Evolutionary conservation across 768 basidiomycete genomes (phyloP).

Genomic region (Leccinum subgranulosum): DNA sequence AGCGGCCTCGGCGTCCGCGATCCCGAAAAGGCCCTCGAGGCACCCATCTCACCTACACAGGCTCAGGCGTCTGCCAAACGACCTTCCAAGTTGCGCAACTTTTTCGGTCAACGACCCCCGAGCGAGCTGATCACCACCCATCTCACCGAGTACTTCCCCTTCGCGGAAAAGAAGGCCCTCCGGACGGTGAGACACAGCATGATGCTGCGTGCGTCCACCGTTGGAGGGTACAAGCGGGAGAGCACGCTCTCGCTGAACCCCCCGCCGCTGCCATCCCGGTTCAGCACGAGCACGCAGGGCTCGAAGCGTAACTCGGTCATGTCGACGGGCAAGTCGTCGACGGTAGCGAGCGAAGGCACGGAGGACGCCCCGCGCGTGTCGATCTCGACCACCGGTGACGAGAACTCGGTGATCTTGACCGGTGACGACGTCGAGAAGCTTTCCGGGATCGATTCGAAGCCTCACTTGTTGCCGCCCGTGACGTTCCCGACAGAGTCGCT

Average conservation of each 20-base stretch:
- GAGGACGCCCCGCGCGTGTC: slow-evolving; percentile 72
- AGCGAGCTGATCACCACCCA: slow-evolving; percentile 96
- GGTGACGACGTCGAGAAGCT: slow-evolving; percentile 42
- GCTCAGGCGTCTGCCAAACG: slow-evolving; percentile 34
- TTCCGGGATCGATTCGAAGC: slow-evolving; percentile 32
- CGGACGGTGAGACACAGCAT: slow-evolving; percentile 89
- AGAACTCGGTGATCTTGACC: slow-evolving; percentile 59
- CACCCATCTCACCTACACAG: slow-evolving; percentile 50
- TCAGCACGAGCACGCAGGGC: slow-evolving; percentile 34
- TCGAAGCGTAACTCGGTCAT: slow-evolving; percentile 40
- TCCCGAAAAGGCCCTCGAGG: slow-evolving; percentile 62
- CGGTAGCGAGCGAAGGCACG: slow-evolving; percentile 17
- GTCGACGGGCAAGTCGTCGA: slow-evolving; percentile 34
- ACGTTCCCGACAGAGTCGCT: slow-evolving; percentile 76
- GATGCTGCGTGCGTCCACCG: slow-evolving; percentile 55
- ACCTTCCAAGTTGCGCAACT: slow-evolving; percentile 82
- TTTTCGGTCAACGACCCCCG: slow-evolving; percentile 97
- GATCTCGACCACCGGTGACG: slow-evolving; percentile 71
- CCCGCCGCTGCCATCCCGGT: slow-evolving; percentile 38
- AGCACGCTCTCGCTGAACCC: slow-evolving; percentile 44
- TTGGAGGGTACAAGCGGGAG: slow-evolving; percentile 41
- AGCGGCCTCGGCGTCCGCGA: slow-evolving; percentile 89
- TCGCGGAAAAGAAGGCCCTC: slow-evolving; percentile 86
- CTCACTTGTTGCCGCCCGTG: slow-evolving; percentile 73
- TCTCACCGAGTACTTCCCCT: slow-evolving; percentile 92